phyloP scores from a whole-genome alignment of 2,329 filamentous ascomycete genomes.

The Ceratocystis destructans region DNA sequence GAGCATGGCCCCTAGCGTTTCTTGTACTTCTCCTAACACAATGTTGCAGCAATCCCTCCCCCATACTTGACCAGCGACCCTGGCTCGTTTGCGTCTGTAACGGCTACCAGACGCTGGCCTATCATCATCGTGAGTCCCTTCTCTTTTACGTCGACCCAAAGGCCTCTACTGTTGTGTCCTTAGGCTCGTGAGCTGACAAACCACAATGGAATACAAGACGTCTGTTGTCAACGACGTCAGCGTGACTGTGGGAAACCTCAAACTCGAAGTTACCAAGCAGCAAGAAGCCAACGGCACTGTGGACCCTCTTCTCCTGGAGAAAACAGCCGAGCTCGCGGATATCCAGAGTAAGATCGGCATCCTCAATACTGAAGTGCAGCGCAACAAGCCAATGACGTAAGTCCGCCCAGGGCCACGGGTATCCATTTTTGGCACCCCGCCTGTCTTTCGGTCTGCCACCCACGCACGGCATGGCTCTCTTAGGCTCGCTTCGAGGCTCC shows the following conservation, averaged over 20 bases:
- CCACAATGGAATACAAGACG: constrained; percentile 41
- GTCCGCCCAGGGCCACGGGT: not conserved
- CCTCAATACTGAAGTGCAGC: constrained; percentile 90
- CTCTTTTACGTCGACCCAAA: not conserved
- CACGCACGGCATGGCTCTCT: not conserved
- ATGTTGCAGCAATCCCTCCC: constrained; percentile 34
- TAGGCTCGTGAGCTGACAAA: no score
- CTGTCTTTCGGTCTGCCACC: no score
- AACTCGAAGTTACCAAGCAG: constrained; percentile 45
- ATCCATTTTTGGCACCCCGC: not conserved
- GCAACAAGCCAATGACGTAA: constrained; percentile 67
- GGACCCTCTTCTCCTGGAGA: constrained; percentile 4
- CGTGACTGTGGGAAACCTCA: constrained; percentile 47
- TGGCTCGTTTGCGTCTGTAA: constrained; percentile 74
- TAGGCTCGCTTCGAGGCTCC: not conserved
- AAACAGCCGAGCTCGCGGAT: constrained; percentile 11
- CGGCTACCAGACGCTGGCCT: constrained; percentile 80
- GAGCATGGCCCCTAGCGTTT: not conserved
- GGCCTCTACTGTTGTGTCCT: not conserved
- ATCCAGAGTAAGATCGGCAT: constrained; percentile 76
- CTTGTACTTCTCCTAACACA: not conserved
- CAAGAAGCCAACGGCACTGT: constrained; percentile 1
- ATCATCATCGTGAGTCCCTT: constrained; percentile 62
- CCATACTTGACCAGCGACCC: constrained; percentile 67
- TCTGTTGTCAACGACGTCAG: constrained; percentile 91